Evolutionary conservation across 345 rosid genomes (phyloP), one percentile per base, ranked within the genome.

Genomic region (Hirschfeldia incana): DNA sequence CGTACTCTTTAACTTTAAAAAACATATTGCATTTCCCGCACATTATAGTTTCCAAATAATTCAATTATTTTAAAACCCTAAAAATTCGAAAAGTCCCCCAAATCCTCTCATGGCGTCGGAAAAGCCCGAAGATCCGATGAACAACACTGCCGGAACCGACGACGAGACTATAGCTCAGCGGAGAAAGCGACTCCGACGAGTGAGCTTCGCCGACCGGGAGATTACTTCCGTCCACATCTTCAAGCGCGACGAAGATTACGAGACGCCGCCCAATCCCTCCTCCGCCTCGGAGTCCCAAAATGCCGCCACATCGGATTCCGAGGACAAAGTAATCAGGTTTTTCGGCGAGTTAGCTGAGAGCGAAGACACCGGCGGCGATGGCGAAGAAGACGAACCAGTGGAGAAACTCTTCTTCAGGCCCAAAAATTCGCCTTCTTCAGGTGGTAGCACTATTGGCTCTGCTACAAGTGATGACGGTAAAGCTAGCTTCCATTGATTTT

Each of bases 171-270:
- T 87, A 29, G 97, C 95, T 0, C 83, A 83, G 42, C 83, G 84
- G 33, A 82, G 81, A 83, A 93, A 90, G 77, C 94, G 97, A 7
- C 82, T 87, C 67, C 88, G 99, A 69, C 92, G 99, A 58, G 99
- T 95, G 75, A 95, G 99, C 88, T 95, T 95, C 69, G 99, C 97
- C 15, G 97, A 95, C 86, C 85, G 89, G 11, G 98, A 95, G 78
- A 89, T 95, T 64, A 93, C 99, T 15, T 90, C 98, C 69, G 88
- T 93, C 69, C 96, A 93, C 85, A 84, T 95, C 53, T 95, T 91
- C 83, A 87, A 92, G 49, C 92, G 97, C 32, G 99, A 95, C 84
- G 98, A 95, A 64, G 98, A 95, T 67, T 84, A 73, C 82, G 97
- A 89, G 83, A 92, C 89, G 34, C 93, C 92, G 42, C 92, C 88